Evolutionary conservation across 2,329 filamentous ascomycete species (phyloP), one percentile per base, ranked within the genome.

Genomic region (Fusarium aywerte): DNA sequence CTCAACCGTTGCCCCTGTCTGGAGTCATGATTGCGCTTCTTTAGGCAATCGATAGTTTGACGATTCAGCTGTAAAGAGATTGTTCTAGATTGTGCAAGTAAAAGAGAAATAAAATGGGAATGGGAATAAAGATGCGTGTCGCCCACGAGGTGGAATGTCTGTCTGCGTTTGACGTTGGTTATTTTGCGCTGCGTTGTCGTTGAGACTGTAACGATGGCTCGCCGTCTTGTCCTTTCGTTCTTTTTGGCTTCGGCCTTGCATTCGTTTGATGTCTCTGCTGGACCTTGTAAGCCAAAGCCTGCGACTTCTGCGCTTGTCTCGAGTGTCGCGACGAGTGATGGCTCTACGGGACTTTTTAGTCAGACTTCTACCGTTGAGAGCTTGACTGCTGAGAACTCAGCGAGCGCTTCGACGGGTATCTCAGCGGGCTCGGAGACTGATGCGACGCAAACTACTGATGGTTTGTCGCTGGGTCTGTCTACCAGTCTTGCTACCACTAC

Each of bases 171-270:
- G 7, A 16, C 12, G n/a, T 16, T 25, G 21, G 13, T 12, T 13
- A 8, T 12, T 47, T 21, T 12, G 35, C 15, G 36, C 9, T 36
- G n/a, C 38, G 11, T 38, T 4, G 3, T n/a, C 6, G 18, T 32
- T 18, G 11, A 13, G 3, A 5, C 12, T 32, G 39, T 15, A 27
- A n/a, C 53, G 47, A 62, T 65, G 61, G 61, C 36, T 62, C 51
- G 61, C 58, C 61, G 33, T 65, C 61, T 65, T 27, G 36, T 65
- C 61, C 61, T 44, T 33, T 65, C 61, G 52, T 40, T 65, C 13
- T 52, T 32, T 18, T 15, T 55, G 10, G 47, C 58, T 16, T 42
- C 36, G 29, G 18, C 49, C 18, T 44, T 62, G 20, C 32, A 36
- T 32, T 56, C 51, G 29, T 32, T 43, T 29, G 25, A 33, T 20